Evolutionary conservation across 768 basidiomycete genomes (phyloP).

Genomic region (Kwoniella europaea): DNA sequence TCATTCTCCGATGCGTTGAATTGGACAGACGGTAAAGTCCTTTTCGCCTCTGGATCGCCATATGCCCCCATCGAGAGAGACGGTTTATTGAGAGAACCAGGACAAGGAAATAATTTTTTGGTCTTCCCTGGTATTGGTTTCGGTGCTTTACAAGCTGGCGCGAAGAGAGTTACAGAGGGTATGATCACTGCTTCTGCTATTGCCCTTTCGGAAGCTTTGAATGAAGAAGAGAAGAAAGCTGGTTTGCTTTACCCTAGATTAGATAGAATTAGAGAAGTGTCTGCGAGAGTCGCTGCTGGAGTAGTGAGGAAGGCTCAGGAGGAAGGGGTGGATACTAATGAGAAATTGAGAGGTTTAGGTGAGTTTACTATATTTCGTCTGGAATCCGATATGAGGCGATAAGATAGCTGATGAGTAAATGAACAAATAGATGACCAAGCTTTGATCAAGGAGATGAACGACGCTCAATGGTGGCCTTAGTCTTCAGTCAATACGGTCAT

Average conservation of each 20-base stretch:
- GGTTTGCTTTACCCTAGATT: constrained; percentile 83
- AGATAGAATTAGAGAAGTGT: constrained; percentile 84
- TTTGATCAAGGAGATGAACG: constrained; percentile 24
- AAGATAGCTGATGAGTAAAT: background rate
- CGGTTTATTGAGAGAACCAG: constrained; percentile 69
- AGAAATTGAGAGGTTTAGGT: constrained; percentile 32
- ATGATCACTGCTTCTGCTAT: constrained; percentile 90
- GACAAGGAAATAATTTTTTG: constrained; percentile 96
- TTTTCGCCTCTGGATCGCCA: constrained; percentile 87
- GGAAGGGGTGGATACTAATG: constrained; percentile 60
- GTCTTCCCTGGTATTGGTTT: constrained; percentile 69
- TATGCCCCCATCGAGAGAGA: constrained; percentile 70
- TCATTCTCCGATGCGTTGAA: constrained; percentile 52
- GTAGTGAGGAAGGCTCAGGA: constrained; percentile 83
- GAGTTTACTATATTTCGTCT: constrained; percentile 10
- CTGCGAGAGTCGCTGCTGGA: constrained; percentile 70
- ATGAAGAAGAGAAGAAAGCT: constrained; percentile 67
- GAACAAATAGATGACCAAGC: constrained; percentile 16
- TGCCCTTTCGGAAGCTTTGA: constrained; percentile 77
- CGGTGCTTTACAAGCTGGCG: constrained; percentile 65
- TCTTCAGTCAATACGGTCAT: background rate
- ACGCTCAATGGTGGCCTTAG: constrained; percentile 33
- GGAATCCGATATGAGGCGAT: background rate
- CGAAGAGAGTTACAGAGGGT: constrained; percentile 72
- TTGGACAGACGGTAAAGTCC: constrained; percentile 66